Evolutionary conservation across 129 eudicot genomes (phyloP).

Genomic region (Flaveria bidentis): DNA sequence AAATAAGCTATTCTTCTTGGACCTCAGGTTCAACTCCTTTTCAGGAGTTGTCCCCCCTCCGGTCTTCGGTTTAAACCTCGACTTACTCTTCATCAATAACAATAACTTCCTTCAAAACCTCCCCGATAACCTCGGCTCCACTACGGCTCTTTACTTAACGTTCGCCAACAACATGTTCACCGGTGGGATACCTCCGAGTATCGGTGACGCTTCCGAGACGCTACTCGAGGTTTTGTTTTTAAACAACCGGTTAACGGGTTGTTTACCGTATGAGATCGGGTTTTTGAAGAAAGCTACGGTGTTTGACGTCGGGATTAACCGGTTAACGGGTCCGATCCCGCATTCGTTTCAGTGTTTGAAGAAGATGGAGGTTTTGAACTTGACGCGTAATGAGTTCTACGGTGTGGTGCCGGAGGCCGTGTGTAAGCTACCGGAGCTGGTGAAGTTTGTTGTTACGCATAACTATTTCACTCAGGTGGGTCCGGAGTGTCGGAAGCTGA

Average conservation of each 20-base stretch:
- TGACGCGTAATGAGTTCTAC: slow-evolving; percentile 40
- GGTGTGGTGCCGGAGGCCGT: slow-evolving; percentile 44
- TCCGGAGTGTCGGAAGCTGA: slow-evolving; percentile 37
- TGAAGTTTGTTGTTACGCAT: slow-evolving; percentile 36
- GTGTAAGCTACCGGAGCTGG: slow-evolving; percentile 31
- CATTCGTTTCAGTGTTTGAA: slow-evolving; percentile 44
- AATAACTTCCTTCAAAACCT: slow-evolving; percentile 37
- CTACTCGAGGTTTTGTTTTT: slow-evolving; percentile 42
- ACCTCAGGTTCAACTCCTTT: slow-evolving; percentile 46
- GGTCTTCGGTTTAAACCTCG: slow-evolving; percentile 37
- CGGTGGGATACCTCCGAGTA: slow-evolving; percentile 44
- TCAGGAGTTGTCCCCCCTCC: slow-evolving; percentile 41
- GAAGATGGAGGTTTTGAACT: slow-evolving; percentile 33
- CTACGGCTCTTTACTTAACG: slow-evolving; percentile 36
- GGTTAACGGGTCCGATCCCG: slow-evolving; percentile 45
- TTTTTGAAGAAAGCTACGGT: slow-evolving; percentile 23
- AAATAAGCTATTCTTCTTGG: slow-evolving; percentile 32
- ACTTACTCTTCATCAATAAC: slow-evolving; percentile 49
- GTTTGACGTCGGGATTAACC: slow-evolving; percentile 42
- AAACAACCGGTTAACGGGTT: slow-evolving; percentile 27
- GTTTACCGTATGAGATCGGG: slow-evolving; percentile 49
- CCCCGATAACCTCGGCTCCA: slow-evolving; percentile 42
- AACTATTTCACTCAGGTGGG: slow-evolving; percentile 55
- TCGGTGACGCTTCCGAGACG: slow-evolving; percentile 29
- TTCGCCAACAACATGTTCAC: slow-evolving; percentile 44